phyloP scores from a whole-genome alignment of 129 eudicot genomes.

The Saussurea involucrata region DNA sequence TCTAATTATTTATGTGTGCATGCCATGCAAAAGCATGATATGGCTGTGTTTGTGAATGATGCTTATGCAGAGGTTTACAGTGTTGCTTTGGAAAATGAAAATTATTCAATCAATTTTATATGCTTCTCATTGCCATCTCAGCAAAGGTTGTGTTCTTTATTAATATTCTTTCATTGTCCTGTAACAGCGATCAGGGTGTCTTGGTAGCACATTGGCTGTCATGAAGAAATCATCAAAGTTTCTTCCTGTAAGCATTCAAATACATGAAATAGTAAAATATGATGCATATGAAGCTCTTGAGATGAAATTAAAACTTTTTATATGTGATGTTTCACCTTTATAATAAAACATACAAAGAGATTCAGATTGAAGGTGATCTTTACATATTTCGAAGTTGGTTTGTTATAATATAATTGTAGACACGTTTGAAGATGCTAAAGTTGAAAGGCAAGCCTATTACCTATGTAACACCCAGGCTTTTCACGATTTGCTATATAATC shows the following conservation, averaged over 20 bases:
- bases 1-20: not conserved
- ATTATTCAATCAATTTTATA: not conserved
- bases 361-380: not conserved
- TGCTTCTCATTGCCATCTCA: slow-evolving; percentile 5
- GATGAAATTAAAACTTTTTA: not conserved
- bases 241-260: slow-evolving; percentile 83
- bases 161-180: slow-evolving; percentile 19
- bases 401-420: not conserved
- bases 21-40: not conserved
- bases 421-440: not conserved
- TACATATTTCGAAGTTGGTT: not conserved
- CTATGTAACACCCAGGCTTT: not conserved
- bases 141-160: slow-evolving; percentile 7
- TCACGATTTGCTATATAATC: not conserved
- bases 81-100: not conserved
- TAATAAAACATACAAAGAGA: not conserved
- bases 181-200: slow-evolving; percentile 91
- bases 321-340: not conserved
- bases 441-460: not conserved
- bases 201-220: slow-evolving; percentile 89
- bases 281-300: not conserved
- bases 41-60: not conserved
- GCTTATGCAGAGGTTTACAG: not conserved
- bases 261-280: not conserved
- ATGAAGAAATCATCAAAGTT: slow-evolving; percentile 93